Evolutionary conservation across 768 basidiomycete genomes (phyloP), one percentile per base, ranked within the genome.

Genomic region (Mycena olivaceomarginata): DNA sequence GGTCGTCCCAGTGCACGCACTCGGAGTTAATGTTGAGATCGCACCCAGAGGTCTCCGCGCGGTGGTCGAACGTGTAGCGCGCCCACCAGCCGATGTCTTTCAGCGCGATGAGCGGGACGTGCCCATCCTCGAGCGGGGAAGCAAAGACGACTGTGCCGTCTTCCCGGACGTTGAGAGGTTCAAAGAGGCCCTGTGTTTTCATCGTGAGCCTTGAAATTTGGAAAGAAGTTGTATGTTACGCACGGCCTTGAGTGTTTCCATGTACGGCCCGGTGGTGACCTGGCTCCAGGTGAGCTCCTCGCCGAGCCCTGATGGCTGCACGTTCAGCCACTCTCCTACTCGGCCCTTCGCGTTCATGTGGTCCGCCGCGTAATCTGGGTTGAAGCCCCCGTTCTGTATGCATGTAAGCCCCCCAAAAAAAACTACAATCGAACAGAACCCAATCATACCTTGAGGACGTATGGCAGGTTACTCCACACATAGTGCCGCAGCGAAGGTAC

Each of bases 111-210:
- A 87, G 80, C 37, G 86, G 85, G 37, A 87, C 82, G 63, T 82
- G 83, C 0, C 86, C 86, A 57, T 87, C 83, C 13, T 75, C 81
- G 41, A 88, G 80, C 0, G 86, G 85, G 16, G 84, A 79, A 15
- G 85, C 86, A 75, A 88, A 88, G 16, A 88, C 84, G 51, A 85
- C 81, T 12, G 88, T 87, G 9, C 87, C 88, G 70, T 88, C 87
- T 25, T 81, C 80, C 18, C 85, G 85, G 37, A 81, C 75, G 72
- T 85, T 86, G 57, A 87, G 81, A 0, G 87, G 87, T 5, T 81
- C 83, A 74, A 86, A 85, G 22, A 86, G 75, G 3, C 37, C 73
- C 73, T 74, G 48, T 79, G 79, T 82, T 85, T 22, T 7, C 10
- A 5, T 20, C 22, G 71, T 51, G 5, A 62, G 46, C 31, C 22